Base-by-base conservation (phyloP, 345 rosid species). In the Populus simonii region DNA sequence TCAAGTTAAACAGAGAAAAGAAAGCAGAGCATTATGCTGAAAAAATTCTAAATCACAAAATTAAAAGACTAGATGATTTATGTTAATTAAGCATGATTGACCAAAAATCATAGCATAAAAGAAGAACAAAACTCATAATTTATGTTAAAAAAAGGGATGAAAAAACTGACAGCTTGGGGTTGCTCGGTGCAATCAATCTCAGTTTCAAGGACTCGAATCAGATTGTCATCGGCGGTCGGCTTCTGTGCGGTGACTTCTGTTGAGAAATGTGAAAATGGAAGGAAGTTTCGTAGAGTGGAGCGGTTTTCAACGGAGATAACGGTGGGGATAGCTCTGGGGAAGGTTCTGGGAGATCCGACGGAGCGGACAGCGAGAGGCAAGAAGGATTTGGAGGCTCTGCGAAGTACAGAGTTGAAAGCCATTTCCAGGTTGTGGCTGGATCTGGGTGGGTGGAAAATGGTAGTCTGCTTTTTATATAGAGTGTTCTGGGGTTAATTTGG, bases 151-250 rank as follows among this genome's bases (percentile, higher is more conserved):
- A 62, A 29, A 15, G 22, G 3, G 8, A 63, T 13, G 15, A 12
- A 33, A 38, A 57, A 36, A 70, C 81, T 75, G 35, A 82, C 87
- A 3, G 78, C 73, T 1, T 43, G 69, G 38, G 84, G 87, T 33
- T 73, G 53, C 76, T 83, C 77, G 18, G 91, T 88, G 74, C 91
- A 85, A 8, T 84, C 90, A n/a, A 89, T 88, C 81, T 89, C 92
- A 49, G 85, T 67, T 35, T 84, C 82, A 33, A 92, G 84, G 51
- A 87, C 86, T 25, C 80, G 75, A 49, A 88, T 47, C 11, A 92
- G 83, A 39, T 61, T 85, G 51, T 82, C 83, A 12, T 92, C 91
- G 16, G 87, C 79, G 72, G 47, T 80, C 25, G 73, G 63, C 62
- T 83, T 87, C 39, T 25, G 6, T 5, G 79, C 77, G 1, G 77